Evolutionary conservation across 495 filamentous ascomycete genomes (phyloP).

Genomic region (Cairneyella variabilis): DNA sequence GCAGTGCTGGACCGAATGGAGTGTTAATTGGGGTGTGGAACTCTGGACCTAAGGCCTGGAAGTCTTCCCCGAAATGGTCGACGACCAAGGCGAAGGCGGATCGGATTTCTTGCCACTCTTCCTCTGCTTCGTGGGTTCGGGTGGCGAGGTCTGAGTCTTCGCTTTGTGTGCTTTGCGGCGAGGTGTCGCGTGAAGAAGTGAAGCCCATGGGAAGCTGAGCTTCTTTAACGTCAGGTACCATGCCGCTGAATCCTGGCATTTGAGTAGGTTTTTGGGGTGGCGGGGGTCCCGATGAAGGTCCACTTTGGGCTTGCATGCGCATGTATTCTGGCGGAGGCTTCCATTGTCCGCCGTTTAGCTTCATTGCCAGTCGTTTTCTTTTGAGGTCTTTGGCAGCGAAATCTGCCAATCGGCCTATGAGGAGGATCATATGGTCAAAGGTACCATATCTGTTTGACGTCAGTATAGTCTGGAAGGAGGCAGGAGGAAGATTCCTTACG

Average conservation of each 20-base stretch:
- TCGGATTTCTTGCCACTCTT: slow-evolving; percentile 75
- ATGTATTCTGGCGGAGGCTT: slow-evolving; percentile 16
- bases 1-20: slow-evolving; percentile 79
- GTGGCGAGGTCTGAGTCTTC: slow-evolving; percentile 52
- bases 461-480: neutral
- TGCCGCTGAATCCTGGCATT: slow-evolving; percentile 50
- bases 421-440: slow-evolving; percentile 77
- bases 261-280: slow-evolving; percentile 16
- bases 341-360: slow-evolving; percentile 29
- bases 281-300: neutral
- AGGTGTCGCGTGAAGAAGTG: slow-evolving; percentile 33
- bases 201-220: slow-evolving; percentile 56
- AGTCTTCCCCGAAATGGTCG: slow-evolving; percentile 66
- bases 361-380: slow-evolving; percentile 64
- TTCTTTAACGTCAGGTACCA: slow-evolving; percentile 53
- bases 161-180: slow-evolving; percentile 32
- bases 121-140: slow-evolving; percentile 64
- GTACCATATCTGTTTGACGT: slow-evolving; percentile 60
- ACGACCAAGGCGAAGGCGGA: slow-evolving; percentile 64
- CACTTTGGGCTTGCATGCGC: slow-evolving; percentile 13
- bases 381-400: slow-evolving; percentile 76
- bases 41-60: slow-evolving; percentile 73
- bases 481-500: slow-evolving; percentile 40
- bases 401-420: slow-evolving; percentile 77
- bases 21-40: slow-evolving; percentile 55